Conservation (phyloP, 2,329 filamentous ascomycete species). For the Colletotrichum sp. region DNA sequence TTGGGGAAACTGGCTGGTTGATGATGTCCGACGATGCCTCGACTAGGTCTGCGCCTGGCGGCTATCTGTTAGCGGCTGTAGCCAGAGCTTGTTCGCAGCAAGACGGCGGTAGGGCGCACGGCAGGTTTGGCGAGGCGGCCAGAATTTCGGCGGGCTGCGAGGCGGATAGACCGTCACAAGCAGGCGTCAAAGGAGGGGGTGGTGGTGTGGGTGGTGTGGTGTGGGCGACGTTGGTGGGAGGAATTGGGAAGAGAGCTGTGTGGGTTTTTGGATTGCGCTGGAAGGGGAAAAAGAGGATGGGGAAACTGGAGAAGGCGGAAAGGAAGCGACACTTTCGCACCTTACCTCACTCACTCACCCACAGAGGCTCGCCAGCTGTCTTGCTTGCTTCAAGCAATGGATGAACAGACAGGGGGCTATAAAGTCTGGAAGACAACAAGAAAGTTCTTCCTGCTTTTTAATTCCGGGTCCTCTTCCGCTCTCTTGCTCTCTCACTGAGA, state of each 20-base stretch:
- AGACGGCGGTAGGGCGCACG: neutral
- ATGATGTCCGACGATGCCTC: neutral
- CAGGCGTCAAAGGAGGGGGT: neutral
- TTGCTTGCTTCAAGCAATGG: neutral
- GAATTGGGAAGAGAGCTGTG: slow-evolving; percentile 17
- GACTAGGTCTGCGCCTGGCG: slow-evolving; percentile 9
- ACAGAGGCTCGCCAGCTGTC: neutral
- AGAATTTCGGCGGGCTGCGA: slow-evolving; percentile 3
- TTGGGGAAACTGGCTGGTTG: neutral
- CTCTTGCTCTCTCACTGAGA: neutral
- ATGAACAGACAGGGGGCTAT: neutral
- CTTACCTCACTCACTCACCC: slow-evolving; percentile 7
- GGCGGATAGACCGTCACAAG: slow-evolving; percentile 5
- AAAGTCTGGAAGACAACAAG: neutral
- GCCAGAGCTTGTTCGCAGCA: neutral
- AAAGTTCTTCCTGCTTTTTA: neutral
- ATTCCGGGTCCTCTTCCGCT: neutral
- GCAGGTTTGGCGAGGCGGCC: slow-evolving; percentile 2
- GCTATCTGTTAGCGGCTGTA: slow-evolving; percentile 7
- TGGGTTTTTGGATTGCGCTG: slow-evolving; percentile 21
- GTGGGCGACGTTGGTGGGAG: slow-evolving; percentile 9
- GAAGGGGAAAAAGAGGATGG: slow-evolving; percentile 18
- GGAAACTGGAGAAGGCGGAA: slow-evolving; percentile 18
- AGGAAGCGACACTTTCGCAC: slow-evolving; percentile 1
- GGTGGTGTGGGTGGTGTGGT: slow-evolving; percentile 14